A percentile compares a stretch with the other conserved stretches of the same genome.
Conservation (phyloP, 2,329 filamentous ascomycete genomes). For the Cercospora janseana region DNA sequence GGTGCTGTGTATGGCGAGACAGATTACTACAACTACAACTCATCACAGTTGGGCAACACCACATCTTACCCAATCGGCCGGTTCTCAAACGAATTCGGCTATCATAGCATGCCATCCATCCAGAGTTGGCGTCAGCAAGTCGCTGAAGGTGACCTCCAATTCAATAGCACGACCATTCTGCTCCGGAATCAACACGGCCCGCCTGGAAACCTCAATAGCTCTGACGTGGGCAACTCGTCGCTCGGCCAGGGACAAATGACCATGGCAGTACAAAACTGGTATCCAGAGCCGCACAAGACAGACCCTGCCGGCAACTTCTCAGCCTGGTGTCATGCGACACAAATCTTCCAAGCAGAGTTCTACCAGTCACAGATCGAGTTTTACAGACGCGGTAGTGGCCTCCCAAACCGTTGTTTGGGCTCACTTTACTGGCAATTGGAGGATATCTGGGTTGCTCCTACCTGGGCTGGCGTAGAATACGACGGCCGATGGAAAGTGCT, state of each 20-base stretch:
- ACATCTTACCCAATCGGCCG: conserved; percentile 57
- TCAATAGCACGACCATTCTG: conserved; percentile 57
- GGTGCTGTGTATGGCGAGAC: conserved; percentile 61
- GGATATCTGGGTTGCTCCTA: conserved; percentile 60
- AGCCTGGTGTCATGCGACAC: conserved; percentile 61
- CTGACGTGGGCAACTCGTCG: conserved; percentile 46
- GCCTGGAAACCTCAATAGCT: conserved; percentile 48
- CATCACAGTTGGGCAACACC: conserved; percentile 54
- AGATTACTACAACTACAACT: conserved; percentile 57
- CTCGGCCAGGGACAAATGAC: conserved; percentile 60
- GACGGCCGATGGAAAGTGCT: conserved; percentile 63
- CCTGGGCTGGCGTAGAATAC: conserved; percentile 64
- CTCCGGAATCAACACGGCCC: conserved; percentile 62
- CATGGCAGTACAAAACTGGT: conserved; percentile 54
- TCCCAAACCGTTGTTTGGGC: conserved; percentile 58
- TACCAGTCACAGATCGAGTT: conserved; percentile 61
- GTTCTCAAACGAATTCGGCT: conserved; percentile 65
- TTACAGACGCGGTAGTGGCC: conserved; percentile 59
- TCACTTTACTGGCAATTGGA: conserved; percentile 65
- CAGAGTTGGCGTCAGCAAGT: conserved; percentile 59
- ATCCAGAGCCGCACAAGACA: conserved; percentile 55
- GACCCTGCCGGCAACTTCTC: conserved; percentile 59
- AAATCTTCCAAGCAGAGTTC: conserved; percentile 64
- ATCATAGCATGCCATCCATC: conserved; percentile 61
- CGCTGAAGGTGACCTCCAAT: conserved; percentile 51